These are phyloP conservation scores for Achaetomiella virescens DNA, from an alignment of 495 filamentous ascomycete genomes.

Conservation along the genomic window DNA sequence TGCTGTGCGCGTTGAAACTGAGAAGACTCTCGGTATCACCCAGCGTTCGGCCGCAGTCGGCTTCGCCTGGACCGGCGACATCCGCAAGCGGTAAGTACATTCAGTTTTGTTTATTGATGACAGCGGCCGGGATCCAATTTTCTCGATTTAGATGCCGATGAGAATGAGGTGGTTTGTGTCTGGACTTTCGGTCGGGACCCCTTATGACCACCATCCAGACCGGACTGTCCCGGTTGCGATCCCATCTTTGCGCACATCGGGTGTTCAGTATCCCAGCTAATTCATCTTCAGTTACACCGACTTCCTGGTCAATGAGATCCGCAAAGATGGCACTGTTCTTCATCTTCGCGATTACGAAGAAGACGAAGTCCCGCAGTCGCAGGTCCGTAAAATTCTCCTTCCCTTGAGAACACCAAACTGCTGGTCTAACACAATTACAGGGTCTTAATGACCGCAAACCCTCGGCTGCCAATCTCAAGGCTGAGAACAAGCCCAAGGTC, in stretches of 20 bases:
- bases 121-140: not conserved
- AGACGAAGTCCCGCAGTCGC: constrained; percentile 31
- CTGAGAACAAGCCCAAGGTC: constrained; percentile 8
- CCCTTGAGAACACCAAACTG: not conserved
- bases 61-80: constrained; percentile 33
- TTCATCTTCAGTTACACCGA: constrained; percentile 70
- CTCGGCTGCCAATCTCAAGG: not conserved
- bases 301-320: constrained; percentile 91
- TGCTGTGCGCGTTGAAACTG: constrained; percentile 27
- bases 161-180: too few species aligned
- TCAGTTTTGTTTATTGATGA: not conserved
- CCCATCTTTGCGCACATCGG: too few species aligned
- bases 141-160: not conserved
- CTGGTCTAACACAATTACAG: not conserved
- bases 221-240: not conserved
- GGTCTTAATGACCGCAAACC: not conserved
- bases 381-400: constrained; percentile 10
- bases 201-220: not conserved
- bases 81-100: constrained; percentile 32
- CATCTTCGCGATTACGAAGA: constrained; percentile 59
- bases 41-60: constrained; percentile 29
- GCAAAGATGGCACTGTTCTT: constrained; percentile 67
- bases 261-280: too few species aligned
- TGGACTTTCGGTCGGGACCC: too few species aligned
- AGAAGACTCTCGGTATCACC: constrained; percentile 34